A percentile compares a stretch with the other conserved stretches of the same genome.
Evolutionary conservation across 805 yeast species (phyloP).

Genomic region (Lipomyces chichibuensis): DNA sequence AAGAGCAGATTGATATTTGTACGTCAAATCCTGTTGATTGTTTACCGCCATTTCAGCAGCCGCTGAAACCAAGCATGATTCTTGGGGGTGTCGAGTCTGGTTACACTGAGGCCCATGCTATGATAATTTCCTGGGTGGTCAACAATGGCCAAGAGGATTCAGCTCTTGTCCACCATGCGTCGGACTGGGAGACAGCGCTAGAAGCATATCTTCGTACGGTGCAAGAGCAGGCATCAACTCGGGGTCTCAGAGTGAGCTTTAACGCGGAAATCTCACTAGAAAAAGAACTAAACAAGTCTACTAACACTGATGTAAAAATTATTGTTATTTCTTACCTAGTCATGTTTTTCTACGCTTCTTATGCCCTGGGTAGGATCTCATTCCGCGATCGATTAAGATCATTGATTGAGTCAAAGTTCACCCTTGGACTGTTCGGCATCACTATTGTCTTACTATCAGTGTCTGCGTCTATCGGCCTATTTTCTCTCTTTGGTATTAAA

Average conservation of each 20-base stretch:
- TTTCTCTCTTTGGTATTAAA: constrained; percentile 73
- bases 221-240: constrained; percentile 50
- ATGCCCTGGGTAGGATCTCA: constrained; percentile 57
- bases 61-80: constrained; percentile 69
- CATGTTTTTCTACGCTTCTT: constrained; percentile 87
- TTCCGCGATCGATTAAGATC: constrained; percentile 28
- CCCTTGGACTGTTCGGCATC: constrained; percentile 83
- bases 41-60: constrained; percentile 88
- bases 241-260: constrained; percentile 68
- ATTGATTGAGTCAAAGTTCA: constrained; percentile 59
- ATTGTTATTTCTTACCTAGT: constrained; percentile 73
- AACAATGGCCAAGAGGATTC: constrained; percentile 56
- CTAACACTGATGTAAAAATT: constrained; percentile 75
- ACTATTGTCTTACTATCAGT: constrained; percentile 80
- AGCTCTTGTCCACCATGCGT: constrained; percentile 50
- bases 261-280: constrained; percentile 83
- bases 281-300: constrained; percentile 78
- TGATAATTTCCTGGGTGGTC: constrained; percentile 73
- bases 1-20: constrained; percentile 57
- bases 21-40: constrained; percentile 84
- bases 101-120: constrained; percentile 66
- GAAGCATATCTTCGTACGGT: constrained; percentile 58
- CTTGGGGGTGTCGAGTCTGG: constrained; percentile 62
- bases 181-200: constrained; percentile 72
- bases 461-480: constrained; percentile 77